Evolutionary conservation across 768 basidiomycete genomes (phyloP).

Genomic region (Tricholoma saponaceum): DNA sequence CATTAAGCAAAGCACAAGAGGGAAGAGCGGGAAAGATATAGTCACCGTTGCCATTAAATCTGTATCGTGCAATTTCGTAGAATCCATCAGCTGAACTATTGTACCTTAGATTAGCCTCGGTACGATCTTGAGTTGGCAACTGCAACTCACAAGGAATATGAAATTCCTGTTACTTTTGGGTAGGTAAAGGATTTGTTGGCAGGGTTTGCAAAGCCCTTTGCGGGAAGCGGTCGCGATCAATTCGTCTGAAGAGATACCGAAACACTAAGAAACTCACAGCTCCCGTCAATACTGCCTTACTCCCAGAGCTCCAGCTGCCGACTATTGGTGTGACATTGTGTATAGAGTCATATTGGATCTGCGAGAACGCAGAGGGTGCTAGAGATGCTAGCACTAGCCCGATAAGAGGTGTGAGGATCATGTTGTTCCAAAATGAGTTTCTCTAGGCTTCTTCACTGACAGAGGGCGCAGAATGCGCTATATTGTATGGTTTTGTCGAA

Average conservation of each 20-base stretch:
- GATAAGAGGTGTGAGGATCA: slow-evolving; percentile 38
- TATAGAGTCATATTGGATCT: slow-evolving; percentile 34
- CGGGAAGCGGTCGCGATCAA: slow-evolving; percentile 9
- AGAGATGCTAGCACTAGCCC: slow-evolving; percentile 36
- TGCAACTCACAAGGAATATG: slow-evolving; percentile 81
- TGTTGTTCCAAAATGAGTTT: slow-evolving; percentile 19
- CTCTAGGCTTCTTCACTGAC: slow-evolving; percentile 6
- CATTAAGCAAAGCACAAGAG: background rate
- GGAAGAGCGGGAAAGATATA: slow-evolving; percentile 12
- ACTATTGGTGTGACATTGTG: slow-evolving; percentile 68
- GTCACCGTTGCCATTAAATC: slow-evolving; percentile 84
- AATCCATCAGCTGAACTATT: slow-evolving; percentile 64
- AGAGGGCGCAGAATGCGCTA: slow-evolving; percentile 1
- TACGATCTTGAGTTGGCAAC: background rate
- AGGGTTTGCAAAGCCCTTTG: slow-evolving; percentile 82
- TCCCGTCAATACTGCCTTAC: slow-evolving; percentile 74
- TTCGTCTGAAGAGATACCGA: background rate
- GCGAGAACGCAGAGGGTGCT: slow-evolving; percentile 29
- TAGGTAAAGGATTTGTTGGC: slow-evolving; percentile 79
- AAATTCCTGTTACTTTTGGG: slow-evolving; percentile 81
- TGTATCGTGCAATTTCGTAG: slow-evolving; percentile 90
- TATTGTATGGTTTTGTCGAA: slow-evolving; percentile 8
- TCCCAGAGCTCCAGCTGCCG: slow-evolving; percentile 89
- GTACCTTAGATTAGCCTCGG: slow-evolving; percentile 5
- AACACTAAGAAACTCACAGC: slow-evolving; percentile 49